phyloP scores from a whole-genome alignment of 139 green algal species.

The Chlamydomonas incerta region DNA sequence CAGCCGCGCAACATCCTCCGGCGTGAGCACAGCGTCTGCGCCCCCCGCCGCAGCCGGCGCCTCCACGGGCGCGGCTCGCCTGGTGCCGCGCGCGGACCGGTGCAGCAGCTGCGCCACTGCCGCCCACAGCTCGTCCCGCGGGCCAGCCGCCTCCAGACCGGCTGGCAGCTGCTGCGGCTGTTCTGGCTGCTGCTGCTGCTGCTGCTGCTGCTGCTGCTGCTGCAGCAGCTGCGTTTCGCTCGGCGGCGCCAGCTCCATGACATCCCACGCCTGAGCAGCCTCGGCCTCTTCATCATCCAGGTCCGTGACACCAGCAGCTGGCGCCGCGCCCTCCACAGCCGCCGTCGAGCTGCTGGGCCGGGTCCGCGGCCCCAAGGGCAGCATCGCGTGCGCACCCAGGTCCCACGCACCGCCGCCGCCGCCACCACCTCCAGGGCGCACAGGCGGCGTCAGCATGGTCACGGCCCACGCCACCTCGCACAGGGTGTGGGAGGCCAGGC shows the following conservation, averaged over 20 bases:
- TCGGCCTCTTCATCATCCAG: neutral
- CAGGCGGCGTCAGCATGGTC: neutral
- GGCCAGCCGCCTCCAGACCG: too few relatives aligned
- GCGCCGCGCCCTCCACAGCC: neutral
- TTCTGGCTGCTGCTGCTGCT: too few relatives aligned
- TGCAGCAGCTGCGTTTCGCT: too few relatives aligned
- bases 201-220: too few relatives aligned
- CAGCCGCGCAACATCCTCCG: neutral
- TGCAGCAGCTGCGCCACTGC: neutral
- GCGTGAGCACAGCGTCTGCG: neutral
- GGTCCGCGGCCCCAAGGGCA: neutral
- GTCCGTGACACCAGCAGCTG: neutral
- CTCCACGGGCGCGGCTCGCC: neutral
- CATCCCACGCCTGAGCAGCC: neutral
- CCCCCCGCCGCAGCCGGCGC: too few relatives aligned
- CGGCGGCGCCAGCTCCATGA: too few relatives aligned
- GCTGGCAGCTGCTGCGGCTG: too few relatives aligned
- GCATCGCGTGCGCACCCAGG: neutral
- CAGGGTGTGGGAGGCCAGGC: constrained; percentile 22
- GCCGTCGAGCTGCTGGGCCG: neutral
- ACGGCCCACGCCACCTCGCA: constrained; percentile 20
- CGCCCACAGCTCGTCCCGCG: neutral
- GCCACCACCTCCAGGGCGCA: too few relatives aligned
- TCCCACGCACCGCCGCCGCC: neutral
- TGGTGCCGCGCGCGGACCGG: too few relatives aligned